Evolutionary conservation across 2,329 filamentous ascomycete genomes (phyloP), one percentile per base, ranked within the genome.

Genomic region (Venturia effusa): DNA sequence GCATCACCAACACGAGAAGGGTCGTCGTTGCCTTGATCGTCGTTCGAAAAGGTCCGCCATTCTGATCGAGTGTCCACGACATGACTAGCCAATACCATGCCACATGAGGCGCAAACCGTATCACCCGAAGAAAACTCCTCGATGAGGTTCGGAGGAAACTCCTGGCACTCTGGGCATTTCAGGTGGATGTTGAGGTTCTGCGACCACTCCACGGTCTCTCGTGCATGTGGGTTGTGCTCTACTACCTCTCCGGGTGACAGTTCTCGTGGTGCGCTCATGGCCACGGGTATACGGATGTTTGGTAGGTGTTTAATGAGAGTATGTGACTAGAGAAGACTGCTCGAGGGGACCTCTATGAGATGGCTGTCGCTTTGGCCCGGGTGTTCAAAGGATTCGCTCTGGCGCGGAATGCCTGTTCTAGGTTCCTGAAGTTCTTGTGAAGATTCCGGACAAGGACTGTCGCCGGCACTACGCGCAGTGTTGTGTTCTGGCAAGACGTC

Each of bases 1-100:
- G 89, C 90, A 70, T 97, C 94, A 79, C 94, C 94, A 68, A 99
- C 93, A 91, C 94, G 94, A 65, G 92, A 97, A 4, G 95, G 94
- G 69, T 99, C 94, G 70, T 97, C 95, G 72, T 90, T 92, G 71
- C 90, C 91, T 75, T 96, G 91, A 74, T 99, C 95, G 72, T 99
- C 94, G 74, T 97, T 97, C 73, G 92, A 92, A 78, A 99, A 99
- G 0, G 94, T 99, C 74, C 94, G 90, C 94, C 94, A 99, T 79
- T 99, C 94, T 59, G 92, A 96, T 67, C 95, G 89, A 66, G 90
- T 95, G 74, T 99, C 95, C 72, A 99, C 92, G 74, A 94, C 92
- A 68, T 91, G 88, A 71, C 93, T 89, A 66, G 89, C 89, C 37
- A 99, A 84, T 6, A 99, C 94, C 40, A 97, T 82, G 43, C 94